These are phyloP conservation scores for Macrophomina pseudophaseolina DNA, from an alignment of 2,329 filamentous ascomycete species.

Conservation along the genomic window DNA sequence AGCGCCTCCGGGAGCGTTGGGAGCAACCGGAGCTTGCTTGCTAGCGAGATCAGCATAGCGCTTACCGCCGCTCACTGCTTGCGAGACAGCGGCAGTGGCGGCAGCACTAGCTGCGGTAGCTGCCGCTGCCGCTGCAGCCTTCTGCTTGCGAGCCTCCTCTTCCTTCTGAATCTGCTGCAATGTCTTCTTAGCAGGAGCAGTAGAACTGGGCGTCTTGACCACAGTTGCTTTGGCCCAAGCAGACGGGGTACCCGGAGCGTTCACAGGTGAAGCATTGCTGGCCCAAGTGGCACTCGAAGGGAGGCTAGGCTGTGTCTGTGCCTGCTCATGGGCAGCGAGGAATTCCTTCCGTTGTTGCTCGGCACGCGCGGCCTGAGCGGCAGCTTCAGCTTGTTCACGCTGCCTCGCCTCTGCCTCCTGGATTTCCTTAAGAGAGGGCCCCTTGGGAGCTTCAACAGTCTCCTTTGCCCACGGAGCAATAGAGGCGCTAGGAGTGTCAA, in stretches of 20 bases:
- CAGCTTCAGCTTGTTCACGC: slow-evolving; percentile 85
- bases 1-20: slow-evolving; percentile 58
- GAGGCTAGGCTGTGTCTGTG: slow-evolving; percentile 72
- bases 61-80: slow-evolving; percentile 64
- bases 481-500: slow-evolving; percentile 69
- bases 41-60: slow-evolving; percentile 93
- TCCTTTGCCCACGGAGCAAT: slow-evolving; percentile 97
- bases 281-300: slow-evolving; percentile 91
- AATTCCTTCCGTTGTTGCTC: slow-evolving; percentile 81
- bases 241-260: slow-evolving; percentile 55
- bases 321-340: slow-evolving; percentile 64
- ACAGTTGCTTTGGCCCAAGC: slow-evolving; percentile 67
- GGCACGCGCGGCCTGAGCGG: slow-evolving; percentile 76
- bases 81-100: slow-evolving; percentile 47
- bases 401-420: slow-evolving; percentile 94
- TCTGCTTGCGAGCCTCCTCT: slow-evolving; percentile 88
- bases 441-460: slow-evolving; percentile 71
- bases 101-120: slow-evolving; percentile 50
- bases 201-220: slow-evolving; percentile 53
- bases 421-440: slow-evolving; percentile 93
- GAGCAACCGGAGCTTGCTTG: slow-evolving; percentile 63
- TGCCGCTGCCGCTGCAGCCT: slow-evolving; percentile 61
- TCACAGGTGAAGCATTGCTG: slow-evolving; percentile 71
- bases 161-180: slow-evolving; percentile 96
- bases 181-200: slow-evolving; percentile 73